Percentiles rank a stretch among this genome's conserved stretches.
These are phyloP conservation scores for Aphanoascus verrucosus DNA, from an alignment of 2,329 filamentous ascomycete species.

Conservation along the genomic window DNA sequence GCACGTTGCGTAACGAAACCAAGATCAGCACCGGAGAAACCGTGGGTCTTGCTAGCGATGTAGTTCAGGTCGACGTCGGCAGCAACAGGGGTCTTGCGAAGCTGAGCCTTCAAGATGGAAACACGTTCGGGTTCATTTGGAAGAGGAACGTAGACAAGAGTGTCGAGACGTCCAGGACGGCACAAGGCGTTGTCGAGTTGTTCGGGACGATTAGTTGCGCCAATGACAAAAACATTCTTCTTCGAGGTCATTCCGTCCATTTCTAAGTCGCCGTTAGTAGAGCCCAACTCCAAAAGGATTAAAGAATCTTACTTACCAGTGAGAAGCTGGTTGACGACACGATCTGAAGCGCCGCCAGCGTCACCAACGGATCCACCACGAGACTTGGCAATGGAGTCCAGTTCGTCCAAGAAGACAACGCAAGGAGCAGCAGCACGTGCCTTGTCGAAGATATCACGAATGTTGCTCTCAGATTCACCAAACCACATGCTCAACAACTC, in stretches of 20 bases:
- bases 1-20: slow-evolving; percentile 98
- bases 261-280: slow-evolving; percentile 50
- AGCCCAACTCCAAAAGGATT: slow-evolving; percentile 7
- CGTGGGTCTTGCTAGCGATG: slow-evolving; percentile 95
- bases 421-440: slow-evolving; percentile 95
- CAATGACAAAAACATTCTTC: slow-evolving; percentile 99
- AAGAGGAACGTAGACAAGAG: slow-evolving; percentile 93
- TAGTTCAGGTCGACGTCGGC: slow-evolving; percentile 75
- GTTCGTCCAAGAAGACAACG: slow-evolving; percentile 95
- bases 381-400: slow-evolving; percentile 98
- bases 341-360: slow-evolving; percentile 94
- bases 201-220: slow-evolving; percentile 96
- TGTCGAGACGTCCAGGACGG: slow-evolving; percentile 97
- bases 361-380: slow-evolving; percentile 94
- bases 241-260: slow-evolving; percentile 99
- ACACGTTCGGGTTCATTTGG: slow-evolving; percentile 84
- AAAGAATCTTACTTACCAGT: slow-evolving; percentile 55
- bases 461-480: slow-evolving; percentile 99
- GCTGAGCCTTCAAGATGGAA: slow-evolving; percentile 85
- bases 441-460: slow-evolving; percentile 99
- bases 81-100: slow-evolving; percentile 93
- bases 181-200: slow-evolving; percentile 96
- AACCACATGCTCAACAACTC: slow-evolving; percentile 99
- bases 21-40: slow-evolving; percentile 98
- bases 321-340: slow-evolving; percentile 98